These are phyloP conservation scores for Dinochytrium kinnereticum DNA, from an alignment of 371 early-diverging fungal genomes.

Conservation along the genomic window DNA sequence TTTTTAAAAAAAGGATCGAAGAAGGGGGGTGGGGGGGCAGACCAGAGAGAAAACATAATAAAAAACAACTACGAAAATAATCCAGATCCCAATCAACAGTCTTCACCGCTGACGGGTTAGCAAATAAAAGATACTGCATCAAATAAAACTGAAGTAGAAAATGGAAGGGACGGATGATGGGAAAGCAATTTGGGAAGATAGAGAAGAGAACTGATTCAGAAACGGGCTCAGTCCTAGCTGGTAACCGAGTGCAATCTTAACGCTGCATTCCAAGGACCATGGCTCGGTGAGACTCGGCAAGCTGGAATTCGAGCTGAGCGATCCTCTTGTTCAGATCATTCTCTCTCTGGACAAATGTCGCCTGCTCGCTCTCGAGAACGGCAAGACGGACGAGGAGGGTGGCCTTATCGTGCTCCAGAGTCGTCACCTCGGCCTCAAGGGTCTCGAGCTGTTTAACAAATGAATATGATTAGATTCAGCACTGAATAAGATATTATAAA, in stretches of 20 bases:
- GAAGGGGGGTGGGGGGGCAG: too few relatives aligned
- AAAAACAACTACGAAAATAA: too few relatives aligned
- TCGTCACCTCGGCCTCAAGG: conserved; percentile 76
- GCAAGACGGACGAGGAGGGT: conserved; percentile 68
- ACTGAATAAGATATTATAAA: neutral
- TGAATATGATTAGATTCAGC: neutral
- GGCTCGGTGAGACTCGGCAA: conserved; percentile 68
- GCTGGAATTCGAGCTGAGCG: conserved; percentile 69
- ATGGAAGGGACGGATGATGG: neutral
- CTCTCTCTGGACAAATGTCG: conserved; percentile 66
- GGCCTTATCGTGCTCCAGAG: conserved; percentile 81
- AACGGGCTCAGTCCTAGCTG: neutral
- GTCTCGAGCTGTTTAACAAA: conserved; percentile 60
- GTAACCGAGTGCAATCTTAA: neutral
- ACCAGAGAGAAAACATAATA: too few relatives aligned
- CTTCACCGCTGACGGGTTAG: too few relatives aligned
- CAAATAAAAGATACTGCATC: neutral
- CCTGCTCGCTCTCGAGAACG: conserved; percentile 75
- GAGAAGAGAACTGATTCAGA: neutral
- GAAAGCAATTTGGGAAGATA: neutral
- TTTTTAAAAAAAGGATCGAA: too few relatives aligned
- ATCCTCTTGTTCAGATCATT: conserved; percentile 71
- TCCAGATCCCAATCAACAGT: too few relatives aligned
- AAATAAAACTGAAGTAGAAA: neutral
- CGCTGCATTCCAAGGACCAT: conserved; percentile 26